phyloP scores from a whole-genome alignment of 371 early-diverging fungal genomes.

The Zychaea mexicana region DNA sequence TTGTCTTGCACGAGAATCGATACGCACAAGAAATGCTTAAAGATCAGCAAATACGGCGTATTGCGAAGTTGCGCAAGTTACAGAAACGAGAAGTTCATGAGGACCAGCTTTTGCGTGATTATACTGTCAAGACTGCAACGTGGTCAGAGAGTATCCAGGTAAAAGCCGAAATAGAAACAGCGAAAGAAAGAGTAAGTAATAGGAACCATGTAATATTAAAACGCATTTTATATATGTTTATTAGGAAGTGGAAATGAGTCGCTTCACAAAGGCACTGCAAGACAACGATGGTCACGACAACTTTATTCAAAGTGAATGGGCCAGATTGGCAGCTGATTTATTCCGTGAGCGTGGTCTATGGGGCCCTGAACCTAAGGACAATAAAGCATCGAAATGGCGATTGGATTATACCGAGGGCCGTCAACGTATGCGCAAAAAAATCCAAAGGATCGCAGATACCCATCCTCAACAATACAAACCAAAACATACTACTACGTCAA shows the following conservation, averaged over 20 bases:
- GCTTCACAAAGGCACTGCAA: constrained; percentile 62
- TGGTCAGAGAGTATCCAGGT: constrained; percentile 68
- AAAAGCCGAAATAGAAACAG: too few relatives aligned
- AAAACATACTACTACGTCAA: constrained; percentile 36
- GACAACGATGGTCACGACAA: constrained; percentile 65
- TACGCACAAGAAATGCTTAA: constrained; percentile 60
- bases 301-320: constrained; percentile 72
- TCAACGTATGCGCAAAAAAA: constrained; percentile 61
- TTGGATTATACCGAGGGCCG: constrained; percentile 77
- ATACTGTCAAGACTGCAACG: constrained; percentile 49
- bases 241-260: constrained; percentile 58
- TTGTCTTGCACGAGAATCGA: constrained; percentile 54
- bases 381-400: constrained; percentile 57
- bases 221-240: too few relatives aligned
- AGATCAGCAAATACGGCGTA: constrained; percentile 46
- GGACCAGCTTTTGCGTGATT: constrained; percentile 57
- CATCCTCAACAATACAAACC: constrained; percentile 48
- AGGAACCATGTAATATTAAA: neutral
- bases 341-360: constrained; percentile 68
- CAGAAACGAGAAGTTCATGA: constrained; percentile 53
- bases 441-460: constrained; percentile 32
- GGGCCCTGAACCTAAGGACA: constrained; percentile 41
- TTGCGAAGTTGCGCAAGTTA: constrained; percentile 57
- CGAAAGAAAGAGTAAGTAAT: neutral
- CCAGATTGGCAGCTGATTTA: constrained; percentile 51